These are phyloP conservation scores for Pleurotus sapidus DNA, from an alignment of 768 basidiomycete genomes.

Conservation along the genomic window DNA sequence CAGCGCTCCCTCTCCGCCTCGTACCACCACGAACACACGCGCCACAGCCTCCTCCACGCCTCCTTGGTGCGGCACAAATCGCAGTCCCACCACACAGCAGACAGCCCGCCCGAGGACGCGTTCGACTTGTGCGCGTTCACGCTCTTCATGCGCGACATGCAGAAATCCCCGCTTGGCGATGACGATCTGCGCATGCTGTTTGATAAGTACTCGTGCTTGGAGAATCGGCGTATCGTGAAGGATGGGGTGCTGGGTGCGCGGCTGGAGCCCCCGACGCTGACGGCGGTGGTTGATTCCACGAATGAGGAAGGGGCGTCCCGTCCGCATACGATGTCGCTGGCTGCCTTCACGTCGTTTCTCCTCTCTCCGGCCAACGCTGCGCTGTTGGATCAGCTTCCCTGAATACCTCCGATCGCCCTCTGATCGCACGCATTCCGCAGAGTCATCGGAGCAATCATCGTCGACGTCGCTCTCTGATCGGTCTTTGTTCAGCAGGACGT, in stretches of 20 bases:
- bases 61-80: background rate
- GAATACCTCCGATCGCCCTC: conserved; percentile 26
- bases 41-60: background rate
- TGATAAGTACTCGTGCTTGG: conserved; percentile 22
- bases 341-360: conserved; percentile 77
- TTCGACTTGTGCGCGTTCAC: conserved; percentile 43
- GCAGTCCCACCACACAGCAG: background rate
- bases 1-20: conserved; percentile 7
- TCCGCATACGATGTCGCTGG: background rate
- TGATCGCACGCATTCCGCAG: background rate
- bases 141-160: conserved; percentile 41
- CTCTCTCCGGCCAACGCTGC: conserved; percentile 72
- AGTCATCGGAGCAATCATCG: too few relatives aligned
- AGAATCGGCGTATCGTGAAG: background rate
- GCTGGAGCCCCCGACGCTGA: background rate
- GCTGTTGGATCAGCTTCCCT: conserved; percentile 35
- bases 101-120: conserved; percentile 18
- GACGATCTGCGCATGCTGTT: conserved; percentile 33
- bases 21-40: background rate
- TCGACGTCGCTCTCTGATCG: too few relatives aligned
- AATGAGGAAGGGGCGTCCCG: background rate
- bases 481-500: conserved; percentile 28
- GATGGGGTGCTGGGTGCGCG: background rate
- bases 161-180: conserved; percentile 35
- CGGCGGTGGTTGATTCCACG: background rate